A percentile compares a stretch with the other conserved stretches of the same genome.
These are phyloP conservation scores for Domatiomyces catenatus DNA, from an alignment of 2,329 filamentous ascomycete species.

Conservation along the genomic window DNA sequence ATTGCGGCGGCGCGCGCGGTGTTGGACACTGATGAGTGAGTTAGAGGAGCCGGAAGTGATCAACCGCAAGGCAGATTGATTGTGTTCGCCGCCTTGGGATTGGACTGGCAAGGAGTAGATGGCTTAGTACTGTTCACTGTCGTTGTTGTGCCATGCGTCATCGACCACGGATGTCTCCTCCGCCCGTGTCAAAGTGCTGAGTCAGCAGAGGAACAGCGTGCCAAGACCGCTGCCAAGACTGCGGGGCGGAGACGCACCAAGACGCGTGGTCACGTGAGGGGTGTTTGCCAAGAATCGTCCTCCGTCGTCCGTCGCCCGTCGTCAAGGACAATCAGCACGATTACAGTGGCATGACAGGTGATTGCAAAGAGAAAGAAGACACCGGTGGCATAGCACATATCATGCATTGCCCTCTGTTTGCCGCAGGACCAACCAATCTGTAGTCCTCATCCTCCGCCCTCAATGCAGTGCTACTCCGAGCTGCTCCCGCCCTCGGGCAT, in stretches of 20 bases:
- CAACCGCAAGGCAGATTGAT: too few relatives aligned
- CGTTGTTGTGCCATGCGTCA: too few relatives aligned
- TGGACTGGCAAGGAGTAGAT: too few relatives aligned
- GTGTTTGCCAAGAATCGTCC: background rate
- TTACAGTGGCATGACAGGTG: background rate
- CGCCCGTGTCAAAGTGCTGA: too few relatives aligned
- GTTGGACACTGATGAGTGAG: background rate
- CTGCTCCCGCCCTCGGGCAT: slow-evolving; percentile 87
- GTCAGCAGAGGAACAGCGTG: too few relatives aligned
- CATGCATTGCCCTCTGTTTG: background rate
- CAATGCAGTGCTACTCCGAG: slow-evolving; percentile 96
- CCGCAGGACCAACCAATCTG: background rate
- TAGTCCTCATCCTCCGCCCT: background rate
- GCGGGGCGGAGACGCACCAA: background rate
- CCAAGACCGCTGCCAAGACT: background rate
- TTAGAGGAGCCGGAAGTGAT: too few relatives aligned
- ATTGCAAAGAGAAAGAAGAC: background rate
- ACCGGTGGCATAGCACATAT: background rate
- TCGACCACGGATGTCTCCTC: background rate
- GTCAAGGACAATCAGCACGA: too few relatives aligned
- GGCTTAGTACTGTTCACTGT: too few relatives aligned
- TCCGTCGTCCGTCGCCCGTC: too few relatives aligned
- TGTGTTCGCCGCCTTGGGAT: too few relatives aligned
- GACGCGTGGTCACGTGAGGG: background rate
- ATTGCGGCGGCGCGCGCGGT: slow-evolving; percentile 24